Conservation (phyloP, 768 basidiomycete genomes). For the Russula foetens region DNA sequence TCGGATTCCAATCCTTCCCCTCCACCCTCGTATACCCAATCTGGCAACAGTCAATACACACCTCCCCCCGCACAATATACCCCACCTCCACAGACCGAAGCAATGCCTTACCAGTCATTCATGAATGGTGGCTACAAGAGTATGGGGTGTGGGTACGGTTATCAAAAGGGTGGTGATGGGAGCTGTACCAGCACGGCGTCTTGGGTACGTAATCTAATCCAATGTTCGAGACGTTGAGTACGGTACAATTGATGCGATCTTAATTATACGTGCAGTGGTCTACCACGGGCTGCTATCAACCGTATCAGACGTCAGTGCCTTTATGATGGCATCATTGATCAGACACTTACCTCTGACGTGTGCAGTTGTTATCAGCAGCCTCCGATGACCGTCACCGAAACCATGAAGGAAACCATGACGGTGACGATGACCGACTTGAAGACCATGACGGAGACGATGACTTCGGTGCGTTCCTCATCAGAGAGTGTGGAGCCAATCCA, state of each 20-base stretch:
- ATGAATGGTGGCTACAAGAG: conserved; percentile 54
- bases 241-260: background rate
- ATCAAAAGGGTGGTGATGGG: conserved; percentile 46
- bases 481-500: background rate
- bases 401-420: conserved; percentile 32
- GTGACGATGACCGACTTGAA: conserved; percentile 27
- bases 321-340: background rate
- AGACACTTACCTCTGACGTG: background rate
- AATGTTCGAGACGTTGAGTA: background rate
- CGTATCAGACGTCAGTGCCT: background rate
- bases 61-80: conserved; percentile 27
- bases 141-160: conserved; percentile 66
- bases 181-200: conserved; percentile 40
- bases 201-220: conserved; percentile 43
- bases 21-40: conserved; percentile 5
- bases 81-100: conserved; percentile 22
- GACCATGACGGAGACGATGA: conserved; percentile 24
- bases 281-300: conserved; percentile 13
- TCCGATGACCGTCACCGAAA: conserved; percentile 36
- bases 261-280: background rate
- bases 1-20: background rate
- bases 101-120: conserved; percentile 42
- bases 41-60: conserved; percentile 12
- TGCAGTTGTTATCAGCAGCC: conserved; percentile 25
- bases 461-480: conserved; percentile 15